Percentiles rank a stretch among this genome's conserved stretches.
Evolutionary conservation across 2,329 filamentous ascomycete genomes (phyloP).

Genomic region (Penicillium sp.): DNA sequence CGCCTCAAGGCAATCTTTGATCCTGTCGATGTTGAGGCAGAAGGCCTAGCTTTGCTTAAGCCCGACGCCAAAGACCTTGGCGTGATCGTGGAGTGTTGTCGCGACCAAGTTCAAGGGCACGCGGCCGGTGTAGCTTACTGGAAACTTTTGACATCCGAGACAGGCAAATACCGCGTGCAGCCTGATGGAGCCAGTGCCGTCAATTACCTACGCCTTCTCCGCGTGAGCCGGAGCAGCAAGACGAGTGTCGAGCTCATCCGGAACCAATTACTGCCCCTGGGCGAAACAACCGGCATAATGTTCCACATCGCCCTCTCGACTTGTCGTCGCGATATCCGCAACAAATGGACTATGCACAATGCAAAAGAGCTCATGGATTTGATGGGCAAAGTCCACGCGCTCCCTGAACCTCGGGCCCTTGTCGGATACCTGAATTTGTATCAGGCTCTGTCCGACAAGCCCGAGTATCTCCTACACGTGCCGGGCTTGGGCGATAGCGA

Average conservation of each 20-base stretch:
- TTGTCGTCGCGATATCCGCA: slow-evolving; percentile 74
- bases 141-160: slow-evolving; percentile 61
- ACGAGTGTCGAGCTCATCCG: slow-evolving; percentile 60
- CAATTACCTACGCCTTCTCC: slow-evolving; percentile 65
- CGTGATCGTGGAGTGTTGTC: slow-evolving; percentile 63
- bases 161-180: slow-evolving; percentile 52
- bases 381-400: slow-evolving; percentile 49
- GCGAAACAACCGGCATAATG: slow-evolving; percentile 50
- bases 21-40: slow-evolving; percentile 22
- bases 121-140: slow-evolving; percentile 72
- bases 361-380: slow-evolving; percentile 63
- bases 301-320: slow-evolving; percentile 71
- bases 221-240: slow-evolving; percentile 62
- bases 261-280: slow-evolving; percentile 49
- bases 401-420: slow-evolving; percentile 33
- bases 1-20: slow-evolving; percentile 39
- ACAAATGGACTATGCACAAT: slow-evolving; percentile 64
- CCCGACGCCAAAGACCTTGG: slow-evolving; percentile 62
- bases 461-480: slow-evolving; percentile 30
- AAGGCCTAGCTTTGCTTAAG: slow-evolving; percentile 37
- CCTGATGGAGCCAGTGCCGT: slow-evolving; percentile 73
- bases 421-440: slow-evolving; percentile 32
- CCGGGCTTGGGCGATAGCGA: slow-evolving; percentile 25
- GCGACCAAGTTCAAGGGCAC: slow-evolving; percentile 56
- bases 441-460: slow-evolving; percentile 24